These are phyloP conservation scores for Pestalotiopsis sp. DNA, from an alignment of 2,329 filamentous ascomycete species.

Conservation along the genomic window DNA sequence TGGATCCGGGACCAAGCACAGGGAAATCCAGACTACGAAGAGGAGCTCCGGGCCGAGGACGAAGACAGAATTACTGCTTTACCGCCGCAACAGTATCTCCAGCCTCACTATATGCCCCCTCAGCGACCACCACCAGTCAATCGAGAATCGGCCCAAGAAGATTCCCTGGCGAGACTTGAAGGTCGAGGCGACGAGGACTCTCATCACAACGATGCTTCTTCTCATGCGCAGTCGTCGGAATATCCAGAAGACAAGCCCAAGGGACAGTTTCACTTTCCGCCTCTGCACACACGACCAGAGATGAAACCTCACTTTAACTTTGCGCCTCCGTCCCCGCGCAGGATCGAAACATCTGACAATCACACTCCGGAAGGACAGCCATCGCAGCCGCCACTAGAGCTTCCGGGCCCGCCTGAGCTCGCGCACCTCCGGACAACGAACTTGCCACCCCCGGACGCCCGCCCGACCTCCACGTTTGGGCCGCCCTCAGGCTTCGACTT, in stretches of 20 bases:
- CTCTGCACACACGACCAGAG: constrained; percentile 47
- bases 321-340: constrained; percentile 50
- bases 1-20: constrained; percentile 80
- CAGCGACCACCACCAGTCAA: constrained; percentile 33
- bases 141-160: constrained; percentile 40
- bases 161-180: constrained; percentile 51
- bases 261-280: constrained; percentile 61
- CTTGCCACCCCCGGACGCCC: constrained; percentile 33
- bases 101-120: constrained; percentile 48
- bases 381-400: constrained; percentile 18
- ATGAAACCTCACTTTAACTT: constrained; percentile 60
- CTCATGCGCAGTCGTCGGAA: constrained; percentile 20
- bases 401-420: constrained; percentile 49
- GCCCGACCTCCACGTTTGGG: constrained; percentile 59
- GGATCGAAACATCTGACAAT: constrained; percentile 24
- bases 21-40: constrained; percentile 77
- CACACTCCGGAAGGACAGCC: constrained; percentile 24
- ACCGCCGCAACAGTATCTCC: constrained; percentile 67
- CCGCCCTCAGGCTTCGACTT: constrained; percentile 71
- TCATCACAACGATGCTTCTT: constrained; percentile 30
- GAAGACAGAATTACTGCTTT: constrained; percentile 84
- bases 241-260: constrained; percentile 36
- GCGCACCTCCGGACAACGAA: constrained; percentile 56
- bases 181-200: constrained; percentile 47
- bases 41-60: constrained; percentile 77